phyloP scores from a whole-genome alignment of 179 eudicot species.

The Beta corolliflora region DNA sequence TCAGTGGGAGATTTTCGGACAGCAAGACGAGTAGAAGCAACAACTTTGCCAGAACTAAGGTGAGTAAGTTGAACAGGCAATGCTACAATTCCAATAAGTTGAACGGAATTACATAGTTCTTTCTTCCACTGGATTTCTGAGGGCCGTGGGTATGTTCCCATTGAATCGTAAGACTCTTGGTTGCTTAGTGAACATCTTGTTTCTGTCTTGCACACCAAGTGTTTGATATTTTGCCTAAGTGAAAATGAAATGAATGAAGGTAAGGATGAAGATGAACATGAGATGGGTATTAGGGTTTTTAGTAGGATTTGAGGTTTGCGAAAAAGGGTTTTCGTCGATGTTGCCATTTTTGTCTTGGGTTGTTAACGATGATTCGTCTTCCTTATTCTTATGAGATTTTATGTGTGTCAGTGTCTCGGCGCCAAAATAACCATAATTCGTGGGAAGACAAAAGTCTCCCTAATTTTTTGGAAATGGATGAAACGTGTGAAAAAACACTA shows the following conservation, averaged over 20 bases:
- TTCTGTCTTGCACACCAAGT: constrained; percentile 33
- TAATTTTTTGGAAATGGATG: no score
- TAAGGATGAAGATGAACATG: not conserved
- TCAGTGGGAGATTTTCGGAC: constrained; percentile 62
- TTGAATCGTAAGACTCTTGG: constrained; percentile 20
- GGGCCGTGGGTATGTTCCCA: constrained; percentile 48
- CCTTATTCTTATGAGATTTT: not conserved
- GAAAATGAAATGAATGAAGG: constrained; percentile 24
- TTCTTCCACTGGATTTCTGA: constrained; percentile 77
- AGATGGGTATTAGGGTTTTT: constrained; percentile 23
- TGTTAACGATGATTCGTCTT: not conserved
- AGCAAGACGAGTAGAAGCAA: constrained; percentile 73
- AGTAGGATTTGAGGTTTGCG: constrained; percentile 6
- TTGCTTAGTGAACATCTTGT: constrained; percentile 38
- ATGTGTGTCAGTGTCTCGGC: no score
- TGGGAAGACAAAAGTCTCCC: no score
- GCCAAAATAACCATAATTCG: no score
- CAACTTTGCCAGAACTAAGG: constrained; percentile 60
- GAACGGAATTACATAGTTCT: constrained; percentile 72
- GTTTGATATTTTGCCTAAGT: constrained; percentile 38
- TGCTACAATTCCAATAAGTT: constrained; percentile 69
- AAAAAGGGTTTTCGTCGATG: not conserved
- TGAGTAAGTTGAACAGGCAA: constrained; percentile 60
- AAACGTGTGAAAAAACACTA: no score
- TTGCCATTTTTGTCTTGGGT: constrained; percentile 8